Evolutionary conservation across 371 early-diverging fungal genomes (phyloP).

Genomic region (Mortierella sp.): DNA sequence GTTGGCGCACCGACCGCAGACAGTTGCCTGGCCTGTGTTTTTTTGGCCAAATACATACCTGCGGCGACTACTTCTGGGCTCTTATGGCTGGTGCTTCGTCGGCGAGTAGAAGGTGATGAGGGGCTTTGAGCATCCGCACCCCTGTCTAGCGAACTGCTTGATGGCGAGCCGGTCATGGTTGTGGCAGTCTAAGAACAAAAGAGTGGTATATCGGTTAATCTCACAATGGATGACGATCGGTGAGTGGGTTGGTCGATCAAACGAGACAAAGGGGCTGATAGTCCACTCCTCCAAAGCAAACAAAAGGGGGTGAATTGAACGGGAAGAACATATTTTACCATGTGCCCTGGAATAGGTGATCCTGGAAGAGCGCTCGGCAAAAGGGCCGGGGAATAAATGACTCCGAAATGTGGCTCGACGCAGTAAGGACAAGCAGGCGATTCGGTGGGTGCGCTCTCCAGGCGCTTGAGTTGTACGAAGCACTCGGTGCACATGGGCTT

Average conservation of each 20-base stretch:
- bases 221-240: not conserved
- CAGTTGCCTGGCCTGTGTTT: not conserved
- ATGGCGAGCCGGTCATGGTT: slow-evolving; percentile 43
- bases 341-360: slow-evolving; percentile 17
- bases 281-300: not conserved
- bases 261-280: not conserved
- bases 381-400: slow-evolving; percentile 72
- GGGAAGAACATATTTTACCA: slow-evolving; percentile 27
- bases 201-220: not conserved
- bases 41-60: slow-evolving; percentile 56
- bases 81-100: slow-evolving; percentile 71
- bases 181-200: slow-evolving; percentile 28
- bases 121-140: slow-evolving; percentile 20
- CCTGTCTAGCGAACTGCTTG: slow-evolving; percentile 34
- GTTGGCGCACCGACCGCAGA: not conserved
- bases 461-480: slow-evolving; percentile 92
- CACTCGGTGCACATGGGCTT: slow-evolving; percentile 97
- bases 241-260: not conserved
- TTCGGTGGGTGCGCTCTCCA: slow-evolving; percentile 64
- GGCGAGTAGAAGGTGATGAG: slow-evolving; percentile 53
- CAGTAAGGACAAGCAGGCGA: slow-evolving; percentile 91
- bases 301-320: not conserved
- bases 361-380: slow-evolving; percentile 23
- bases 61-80: slow-evolving; percentile 80
- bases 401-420: slow-evolving; percentile 87